phyloP scores from a whole-genome alignment of 2,329 filamentous ascomycete genomes.

The Epicoccum nigrum region DNA sequence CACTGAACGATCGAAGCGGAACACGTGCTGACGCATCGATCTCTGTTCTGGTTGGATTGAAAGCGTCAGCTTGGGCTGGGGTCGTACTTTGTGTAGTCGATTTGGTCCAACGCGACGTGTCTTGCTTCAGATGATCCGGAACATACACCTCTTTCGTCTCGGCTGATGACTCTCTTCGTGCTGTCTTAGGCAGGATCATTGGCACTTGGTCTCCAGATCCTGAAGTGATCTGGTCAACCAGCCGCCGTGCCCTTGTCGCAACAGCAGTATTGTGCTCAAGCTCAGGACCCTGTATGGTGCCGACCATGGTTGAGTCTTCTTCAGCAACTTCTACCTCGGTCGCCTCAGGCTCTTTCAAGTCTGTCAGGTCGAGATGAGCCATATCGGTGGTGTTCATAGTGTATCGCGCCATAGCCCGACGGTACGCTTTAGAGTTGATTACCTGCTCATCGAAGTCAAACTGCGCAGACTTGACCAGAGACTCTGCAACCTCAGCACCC shows the following conservation, averaged over 20 bases:
- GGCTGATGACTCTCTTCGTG: not conserved
- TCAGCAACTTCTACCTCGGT: slow-evolving; percentile 12
- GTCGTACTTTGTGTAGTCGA: slow-evolving; percentile 13
- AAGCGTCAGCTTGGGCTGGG: not conserved
- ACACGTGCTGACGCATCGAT: not conserved
- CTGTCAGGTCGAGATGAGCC: not conserved
- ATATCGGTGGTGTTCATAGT: slow-evolving; percentile 9
- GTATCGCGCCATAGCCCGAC: slow-evolving; percentile 35
- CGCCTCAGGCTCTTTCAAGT: not conserved
- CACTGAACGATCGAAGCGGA: slow-evolving; percentile 18
- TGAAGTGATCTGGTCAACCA: slow-evolving; percentile 5
- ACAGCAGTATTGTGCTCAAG: not conserved
- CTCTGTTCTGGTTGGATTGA: slow-evolving; percentile 4
- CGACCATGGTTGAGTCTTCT: slow-evolving; percentile 20
- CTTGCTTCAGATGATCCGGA: slow-evolving; percentile 23
- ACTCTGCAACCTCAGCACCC: slow-evolving; percentile 22
- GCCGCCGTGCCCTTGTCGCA: slow-evolving; percentile 3
- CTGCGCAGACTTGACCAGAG: slow-evolving; percentile 29
- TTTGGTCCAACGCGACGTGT: slow-evolving; percentile 19
- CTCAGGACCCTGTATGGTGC: slow-evolving; percentile 9
- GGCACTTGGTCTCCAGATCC: not conserved
- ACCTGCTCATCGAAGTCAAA: slow-evolving; percentile 44
- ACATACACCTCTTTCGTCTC: not conserved
- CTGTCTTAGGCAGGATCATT: not conserved
- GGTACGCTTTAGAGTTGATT: slow-evolving; percentile 41